These are phyloP conservation scores for Schwanniomyces polymorphus DNA, from an alignment of 805 yeast species.

Conservation along the genomic window DNA sequence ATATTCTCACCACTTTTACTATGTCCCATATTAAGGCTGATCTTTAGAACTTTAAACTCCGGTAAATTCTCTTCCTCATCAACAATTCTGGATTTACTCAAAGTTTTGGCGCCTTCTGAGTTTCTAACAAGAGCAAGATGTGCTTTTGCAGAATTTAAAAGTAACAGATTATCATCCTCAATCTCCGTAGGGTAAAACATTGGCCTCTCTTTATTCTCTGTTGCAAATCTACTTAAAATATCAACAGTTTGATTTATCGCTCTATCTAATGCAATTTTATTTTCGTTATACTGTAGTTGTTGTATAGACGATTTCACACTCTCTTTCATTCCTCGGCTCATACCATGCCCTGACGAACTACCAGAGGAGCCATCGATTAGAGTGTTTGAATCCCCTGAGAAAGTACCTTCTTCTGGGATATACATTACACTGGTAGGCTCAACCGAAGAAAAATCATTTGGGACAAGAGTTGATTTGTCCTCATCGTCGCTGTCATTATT, in stretches of 20 bases:
- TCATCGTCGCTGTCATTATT: slow-evolving; percentile 5
- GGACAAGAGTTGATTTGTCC: slow-evolving; percentile 12
- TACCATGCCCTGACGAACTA: slow-evolving; percentile 10
- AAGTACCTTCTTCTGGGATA: slow-evolving; percentile 31
- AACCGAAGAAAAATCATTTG: slow-evolving; percentile 6
- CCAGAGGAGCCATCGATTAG: slow-evolving; percentile 30
- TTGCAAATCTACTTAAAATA: slow-evolving; percentile 49
- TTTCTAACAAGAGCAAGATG: slow-evolving; percentile 53
- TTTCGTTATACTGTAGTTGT: slow-evolving; percentile 76
- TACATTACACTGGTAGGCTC: slow-evolving; percentile 25
- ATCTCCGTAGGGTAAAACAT: slow-evolving; percentile 58
- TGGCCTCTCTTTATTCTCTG: slow-evolving; percentile 61
- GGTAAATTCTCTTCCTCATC: slow-evolving; percentile 20
- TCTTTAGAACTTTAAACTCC: slow-evolving; percentile 59
- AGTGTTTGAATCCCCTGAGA: slow-evolving; percentile 25
- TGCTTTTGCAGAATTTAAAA: slow-evolving; percentile 50
- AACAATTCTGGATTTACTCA: slow-evolving; percentile 10
- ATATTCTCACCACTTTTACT: slow-evolving; percentile 37
- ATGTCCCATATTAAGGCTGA: slow-evolving; percentile 60
- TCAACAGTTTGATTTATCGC: slow-evolving; percentile 55
- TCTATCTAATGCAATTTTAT: slow-evolving; percentile 62
- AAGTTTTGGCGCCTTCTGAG: slow-evolving; percentile 18
- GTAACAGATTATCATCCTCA: slow-evolving; percentile 26
- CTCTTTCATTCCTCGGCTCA: slow-evolving; percentile 25
- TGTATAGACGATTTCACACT: slow-evolving; percentile 55